Evolutionary conservation across 1,284 basidiomycete genomes (phyloP).

Genomic region (Vanrija humicola): DNA sequence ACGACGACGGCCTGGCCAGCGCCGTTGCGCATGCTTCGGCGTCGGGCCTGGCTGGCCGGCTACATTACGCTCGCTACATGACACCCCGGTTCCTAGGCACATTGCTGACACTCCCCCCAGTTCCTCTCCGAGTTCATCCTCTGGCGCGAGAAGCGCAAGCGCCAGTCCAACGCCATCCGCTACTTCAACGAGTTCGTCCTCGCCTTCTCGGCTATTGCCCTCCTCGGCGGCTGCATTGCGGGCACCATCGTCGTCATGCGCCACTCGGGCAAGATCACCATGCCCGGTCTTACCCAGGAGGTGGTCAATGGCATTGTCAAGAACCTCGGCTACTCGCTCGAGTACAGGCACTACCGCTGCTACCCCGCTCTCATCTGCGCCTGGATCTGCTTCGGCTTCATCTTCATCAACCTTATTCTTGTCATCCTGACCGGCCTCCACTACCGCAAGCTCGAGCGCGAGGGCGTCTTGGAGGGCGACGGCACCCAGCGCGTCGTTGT

Average conservation of each 20-base stretch:
- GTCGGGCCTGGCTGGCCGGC: not conserved
- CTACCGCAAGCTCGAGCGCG: slow-evolving; percentile 9
- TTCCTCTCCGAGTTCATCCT: slow-evolving; percentile 12
- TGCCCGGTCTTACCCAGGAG: not conserved
- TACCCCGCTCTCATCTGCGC: slow-evolving; percentile 10
- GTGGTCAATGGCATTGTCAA: slow-evolving; percentile 2
- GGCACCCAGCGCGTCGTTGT: not conserved
- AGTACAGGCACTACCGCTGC: slow-evolving; percentile 6
- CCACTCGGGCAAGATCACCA: not conserved
- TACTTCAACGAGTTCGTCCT: slow-evolving; percentile 13
- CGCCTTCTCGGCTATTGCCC: slow-evolving; percentile 4
- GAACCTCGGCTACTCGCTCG: slow-evolving; percentile 1
- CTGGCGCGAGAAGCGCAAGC: slow-evolving; percentile 10
- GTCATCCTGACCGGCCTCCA: slow-evolving; percentile 11
- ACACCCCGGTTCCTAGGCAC: not conserved
- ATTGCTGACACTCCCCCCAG: slow-evolving; percentile 1
- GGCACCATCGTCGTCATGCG: slow-evolving; percentile 6
- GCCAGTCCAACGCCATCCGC: slow-evolving; percentile 3
- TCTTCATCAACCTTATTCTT: slow-evolving; percentile 7
- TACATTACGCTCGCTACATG: not conserved
- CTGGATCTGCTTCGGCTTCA: slow-evolving; percentile 13
- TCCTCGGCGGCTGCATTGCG: slow-evolving; percentile 12
- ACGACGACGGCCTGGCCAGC: too few relatives aligned
- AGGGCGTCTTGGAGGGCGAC: not conserved
- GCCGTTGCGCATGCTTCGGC: too few relatives aligned